Evolutionary conservation across 257 asterid species (phyloP), one percentile per base, ranked within the genome.

Genomic region (Verbascum thapsus): DNA sequence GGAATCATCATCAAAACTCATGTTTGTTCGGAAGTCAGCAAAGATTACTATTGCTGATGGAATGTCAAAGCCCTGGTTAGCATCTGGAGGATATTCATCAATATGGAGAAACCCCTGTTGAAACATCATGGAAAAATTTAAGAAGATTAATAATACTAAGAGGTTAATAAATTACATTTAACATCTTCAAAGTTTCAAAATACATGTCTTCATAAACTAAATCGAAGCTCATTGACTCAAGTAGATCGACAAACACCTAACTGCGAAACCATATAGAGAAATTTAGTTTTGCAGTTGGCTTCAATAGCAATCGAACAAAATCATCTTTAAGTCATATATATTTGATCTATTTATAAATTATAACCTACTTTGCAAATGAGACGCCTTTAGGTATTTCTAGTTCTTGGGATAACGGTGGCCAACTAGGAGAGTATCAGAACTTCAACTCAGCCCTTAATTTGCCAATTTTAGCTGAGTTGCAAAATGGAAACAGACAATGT

Each of bases 51-150:
- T 71, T 40, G 96, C 96, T 70, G 99, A 90, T 58, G 99, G 96
- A 72, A 94, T 94, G 77, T 88, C 99, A 48, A 94, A 94, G 30
- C 99, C 99, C 81, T 94, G 99, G 76, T 94, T 87, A 58, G 99
- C 98, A 85, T 90, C 99, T 19, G 98, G 95, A 71, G 99, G 98
- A 76, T 94, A 94, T 66, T 94, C 98, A 52, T 90, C 96, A 40
- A 90, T 94, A 72, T 94, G 98, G 61, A 94, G 92, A 83, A 94
- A 90, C 12, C 97, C 99, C 98, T 94, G 92, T 63, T 47, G 74
- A 61, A 60, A 43, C 48, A 67, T 53, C 58, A 50, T 10, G 9
- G 54, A 26, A 39, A 53, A 65, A 49, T 37, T 15, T 61, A 23
- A 51, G 43, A 37, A 52, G 8, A 22, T 13, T 10, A 11, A 44